A percentile compares a stretch with the other conserved stretches of the same genome.
These are phyloP conservation scores for Helenozyma rhizophorensis DNA, from an alignment of 805 yeast species.

Conservation along the genomic window DNA sequence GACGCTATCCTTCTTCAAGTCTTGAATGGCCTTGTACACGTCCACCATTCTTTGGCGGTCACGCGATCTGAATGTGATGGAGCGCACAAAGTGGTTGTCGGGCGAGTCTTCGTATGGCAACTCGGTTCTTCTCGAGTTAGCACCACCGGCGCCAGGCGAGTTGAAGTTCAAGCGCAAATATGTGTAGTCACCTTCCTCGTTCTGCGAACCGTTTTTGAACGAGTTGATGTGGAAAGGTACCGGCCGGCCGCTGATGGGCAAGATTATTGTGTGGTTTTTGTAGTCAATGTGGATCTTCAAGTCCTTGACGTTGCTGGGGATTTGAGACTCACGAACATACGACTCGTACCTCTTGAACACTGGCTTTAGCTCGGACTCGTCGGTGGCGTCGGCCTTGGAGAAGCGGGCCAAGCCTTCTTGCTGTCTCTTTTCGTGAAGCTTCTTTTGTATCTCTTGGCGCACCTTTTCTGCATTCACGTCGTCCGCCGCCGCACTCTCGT, in stretches of 20 bases:
- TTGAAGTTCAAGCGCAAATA: slow-evolving; percentile 86
- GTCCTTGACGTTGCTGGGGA: slow-evolving; percentile 79
- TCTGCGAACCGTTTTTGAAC: slow-evolving; percentile 89
- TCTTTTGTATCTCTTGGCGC: slow-evolving; percentile 76
- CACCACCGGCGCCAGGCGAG: slow-evolving; percentile 85
- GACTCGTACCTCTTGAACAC: slow-evolving; percentile 93
- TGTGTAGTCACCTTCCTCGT: slow-evolving; percentile 94
- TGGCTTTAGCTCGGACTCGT: slow-evolving; percentile 55
- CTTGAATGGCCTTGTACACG: slow-evolving; percentile 83
- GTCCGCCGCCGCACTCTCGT: slow-evolving; percentile 73
- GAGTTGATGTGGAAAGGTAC: slow-evolving; percentile 96
- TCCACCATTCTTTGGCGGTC: slow-evolving; percentile 90
- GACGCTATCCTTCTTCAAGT: slow-evolving; percentile 84
- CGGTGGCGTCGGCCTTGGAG: slow-evolving; percentile 72
- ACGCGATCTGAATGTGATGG: slow-evolving; percentile 81
- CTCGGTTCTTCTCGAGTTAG: slow-evolving; percentile 65
- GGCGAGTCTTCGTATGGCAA: slow-evolving; percentile 88
- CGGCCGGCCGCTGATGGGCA: slow-evolving; percentile 93
- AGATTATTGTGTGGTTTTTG: slow-evolving; percentile 80
- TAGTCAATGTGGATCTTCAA: slow-evolving; percentile 82
- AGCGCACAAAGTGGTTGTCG: slow-evolving; percentile 80
- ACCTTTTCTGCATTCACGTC: slow-evolving; percentile 60
- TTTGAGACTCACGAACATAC: slow-evolving; percentile 87
- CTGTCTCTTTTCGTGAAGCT: slow-evolving; percentile 78
- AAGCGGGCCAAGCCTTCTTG: slow-evolving; percentile 82